These are phyloP conservation scores for Phialemonium atrogriseum DNA, from an alignment of 2,329 filamentous ascomycete genomes.

Conservation along the genomic window DNA sequence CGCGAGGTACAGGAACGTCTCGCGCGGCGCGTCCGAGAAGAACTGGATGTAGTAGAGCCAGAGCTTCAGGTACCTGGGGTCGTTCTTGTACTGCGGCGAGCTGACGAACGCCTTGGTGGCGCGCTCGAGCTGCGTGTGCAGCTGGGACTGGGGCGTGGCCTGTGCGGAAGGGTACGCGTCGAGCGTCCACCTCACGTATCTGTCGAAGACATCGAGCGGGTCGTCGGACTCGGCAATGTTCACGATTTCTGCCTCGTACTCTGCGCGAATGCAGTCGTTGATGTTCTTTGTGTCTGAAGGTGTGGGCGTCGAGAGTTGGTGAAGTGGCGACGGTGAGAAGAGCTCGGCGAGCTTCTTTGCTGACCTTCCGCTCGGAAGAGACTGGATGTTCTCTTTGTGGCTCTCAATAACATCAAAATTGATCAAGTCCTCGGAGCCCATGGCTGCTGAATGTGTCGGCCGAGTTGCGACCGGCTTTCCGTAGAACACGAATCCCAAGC, in stretches of 20 bases:
- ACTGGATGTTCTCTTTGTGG: constrained; percentile 97
- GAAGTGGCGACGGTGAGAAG: constrained; percentile 59
- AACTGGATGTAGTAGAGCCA: constrained; percentile 93
- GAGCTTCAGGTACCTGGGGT: constrained; percentile 83
- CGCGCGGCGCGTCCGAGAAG: constrained; percentile 87
- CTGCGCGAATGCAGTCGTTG: constrained; percentile 70
- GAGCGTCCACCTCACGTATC: constrained; percentile 94
- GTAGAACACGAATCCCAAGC: no score
- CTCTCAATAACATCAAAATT: constrained; percentile 90
- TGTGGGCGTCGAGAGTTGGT: constrained; percentile 52
- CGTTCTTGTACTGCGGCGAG: constrained; percentile 87
- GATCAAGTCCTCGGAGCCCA: constrained; percentile 49
- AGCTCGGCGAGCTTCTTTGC: constrained; percentile 80
- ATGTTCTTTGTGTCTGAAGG: constrained; percentile 64
- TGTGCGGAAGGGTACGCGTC: constrained; percentile 93
- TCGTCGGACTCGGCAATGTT: constrained; percentile 83
- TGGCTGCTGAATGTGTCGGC: constrained; percentile 23
- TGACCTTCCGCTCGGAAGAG: constrained; percentile 77
- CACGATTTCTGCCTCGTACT: constrained; percentile 78
- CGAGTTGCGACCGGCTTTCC: no score
- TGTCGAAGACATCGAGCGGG: constrained; percentile 88
- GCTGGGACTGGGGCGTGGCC: constrained; percentile 82
- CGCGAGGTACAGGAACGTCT: constrained; percentile 85
- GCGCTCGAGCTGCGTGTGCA: constrained; percentile 81
- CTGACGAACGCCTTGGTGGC: constrained; percentile 84